phyloP scores from a whole-genome alignment of 129 eudicot species.

The Flaveria trinervia region DNA sequence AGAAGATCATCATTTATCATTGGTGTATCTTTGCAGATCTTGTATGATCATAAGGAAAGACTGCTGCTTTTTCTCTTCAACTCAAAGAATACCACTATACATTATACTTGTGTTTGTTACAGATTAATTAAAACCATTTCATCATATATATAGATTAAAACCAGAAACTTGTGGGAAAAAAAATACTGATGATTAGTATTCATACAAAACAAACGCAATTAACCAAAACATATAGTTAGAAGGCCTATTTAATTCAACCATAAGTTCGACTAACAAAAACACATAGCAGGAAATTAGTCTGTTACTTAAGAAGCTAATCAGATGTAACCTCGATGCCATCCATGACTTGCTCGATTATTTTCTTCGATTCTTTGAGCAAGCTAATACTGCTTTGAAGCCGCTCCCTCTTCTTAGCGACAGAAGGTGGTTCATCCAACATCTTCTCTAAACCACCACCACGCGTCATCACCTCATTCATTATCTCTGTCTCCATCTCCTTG shows the following conservation, averaged over 20 bases:
- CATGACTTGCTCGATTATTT: slow-evolving; percentile 13
- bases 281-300: background rate
- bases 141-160: too few relatives aligned
- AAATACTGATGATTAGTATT: background rate
- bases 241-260: background rate
- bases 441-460: slow-evolving; percentile 4
- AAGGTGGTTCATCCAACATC: slow-evolving; percentile 2
- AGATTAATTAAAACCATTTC: too few relatives aligned
- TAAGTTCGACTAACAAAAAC: background rate
- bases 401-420: slow-evolving; percentile 29
- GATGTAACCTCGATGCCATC: slow-evolving; percentile 4
- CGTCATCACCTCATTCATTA: slow-evolving; percentile 9
- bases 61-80: too few relatives aligned
- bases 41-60: too few relatives aligned
- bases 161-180: background rate
- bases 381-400: slow-evolving; percentile 25
- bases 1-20: too few relatives aligned
- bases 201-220: background rate
- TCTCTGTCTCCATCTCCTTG: slow-evolving; percentile 11
- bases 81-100: too few relatives aligned
- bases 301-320: background rate
- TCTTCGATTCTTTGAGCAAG: background rate
- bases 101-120: too few relatives aligned
- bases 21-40: too few relatives aligned
- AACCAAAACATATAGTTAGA: background rate